A percentile compares a stretch with the other conserved stretches of the same genome.
These are phyloP conservation scores for Pseudopithomyces chartarum DNA, from an alignment of 2,329 filamentous ascomycete species.

Conservation along the genomic window DNA sequence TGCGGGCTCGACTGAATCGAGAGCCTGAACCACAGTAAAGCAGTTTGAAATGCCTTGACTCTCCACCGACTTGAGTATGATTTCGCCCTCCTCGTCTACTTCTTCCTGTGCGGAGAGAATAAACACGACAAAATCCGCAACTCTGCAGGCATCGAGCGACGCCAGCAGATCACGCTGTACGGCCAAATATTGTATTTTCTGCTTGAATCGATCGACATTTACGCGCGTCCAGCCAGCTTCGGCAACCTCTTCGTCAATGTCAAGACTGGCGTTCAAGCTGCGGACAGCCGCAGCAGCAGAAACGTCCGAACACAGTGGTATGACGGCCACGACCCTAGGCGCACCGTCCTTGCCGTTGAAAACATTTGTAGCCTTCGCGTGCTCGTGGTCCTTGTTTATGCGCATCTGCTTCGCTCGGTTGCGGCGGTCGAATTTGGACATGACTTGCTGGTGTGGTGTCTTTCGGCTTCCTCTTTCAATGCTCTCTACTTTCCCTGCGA, in stretches of 20 bases:
- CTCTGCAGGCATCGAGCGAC: slow-evolving; percentile 81
- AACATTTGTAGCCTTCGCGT: slow-evolving; percentile 76
- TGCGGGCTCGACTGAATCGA: slow-evolving; percentile 76
- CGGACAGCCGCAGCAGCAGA: slow-evolving; percentile 70
- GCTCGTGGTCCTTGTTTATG: slow-evolving; percentile 80
- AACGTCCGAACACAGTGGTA: slow-evolving; percentile 78
- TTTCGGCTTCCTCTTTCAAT: slow-evolving; percentile 76
- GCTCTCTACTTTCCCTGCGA: slow-evolving; percentile 73
- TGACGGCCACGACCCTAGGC: slow-evolving; percentile 83
- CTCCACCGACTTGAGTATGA: slow-evolving; percentile 84
- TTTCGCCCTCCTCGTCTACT: slow-evolving; percentile 82
- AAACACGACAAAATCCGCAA: slow-evolving; percentile 90
- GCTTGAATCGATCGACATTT: slow-evolving; percentile 88
- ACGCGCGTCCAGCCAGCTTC: slow-evolving; percentile 66
- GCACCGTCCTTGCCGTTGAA: slow-evolving; percentile 88
- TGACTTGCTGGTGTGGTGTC: slow-evolving; percentile 92
- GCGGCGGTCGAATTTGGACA: slow-evolving; percentile 94
- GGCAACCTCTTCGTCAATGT: slow-evolving; percentile 70
- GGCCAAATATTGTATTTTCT: slow-evolving; percentile 86
- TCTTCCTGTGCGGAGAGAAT: slow-evolving; percentile 82
- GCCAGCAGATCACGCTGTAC: slow-evolving; percentile 74
- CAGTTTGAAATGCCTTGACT: slow-evolving; percentile 93
- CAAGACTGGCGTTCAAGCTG: slow-evolving; percentile 77
- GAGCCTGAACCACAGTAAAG: slow-evolving; percentile 80
- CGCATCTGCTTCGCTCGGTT: slow-evolving; percentile 95